Evolutionary conservation across 1,284 basidiomycete species (phyloP), one percentile per base, ranked within the genome.

Genomic region (Mrakiaceae sp.): DNA sequence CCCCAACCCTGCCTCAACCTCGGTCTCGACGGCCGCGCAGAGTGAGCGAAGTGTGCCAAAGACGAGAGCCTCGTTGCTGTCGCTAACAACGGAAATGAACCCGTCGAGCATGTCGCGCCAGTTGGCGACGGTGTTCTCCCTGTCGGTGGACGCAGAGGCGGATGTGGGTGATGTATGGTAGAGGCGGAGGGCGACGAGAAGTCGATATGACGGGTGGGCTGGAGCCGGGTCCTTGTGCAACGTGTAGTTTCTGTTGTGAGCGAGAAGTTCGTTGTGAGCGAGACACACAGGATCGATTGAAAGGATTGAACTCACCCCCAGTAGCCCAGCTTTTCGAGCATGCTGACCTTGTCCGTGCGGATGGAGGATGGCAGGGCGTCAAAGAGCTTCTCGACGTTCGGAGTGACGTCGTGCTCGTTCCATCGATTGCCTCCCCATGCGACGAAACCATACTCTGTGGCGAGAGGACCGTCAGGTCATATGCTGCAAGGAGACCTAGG

Each of bases 301-400:
- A 51, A 12, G 14, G 59, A 27, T 4, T 14, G 5, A 44, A 51
- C 65, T 59, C 56, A 66, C 65, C 65, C 65, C 65, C 65, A 66
- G 51, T 66, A 66, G 5, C 65, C 62, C 53, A 63, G 60, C 27
- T 62, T 57, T 40, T 66, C 65, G 43, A 66, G 44, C 3, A 60
- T 51, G 4, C 51, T 48, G 27, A 39, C 53, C 44, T 59, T 59
- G 10, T 57, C 40, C 3, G 2, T 14, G 3, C 61, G 50, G 14
- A 60, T 58, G 12, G 16, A 49, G 6, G 11, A 16, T 11, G 6
- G 4, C 14, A 62, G 42, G 4, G 5, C 27, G 0, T 14, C 39
- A 11, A 66, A 58, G 44, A 66, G 27, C 16, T 10, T 51, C 47
- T 66, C 51, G 9, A 66, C 52, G 42, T 55, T 16, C 4, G 9